phyloP scores from a whole-genome alignment of 352 stramenopile species.

The Ophiocytium majus region DNA sequence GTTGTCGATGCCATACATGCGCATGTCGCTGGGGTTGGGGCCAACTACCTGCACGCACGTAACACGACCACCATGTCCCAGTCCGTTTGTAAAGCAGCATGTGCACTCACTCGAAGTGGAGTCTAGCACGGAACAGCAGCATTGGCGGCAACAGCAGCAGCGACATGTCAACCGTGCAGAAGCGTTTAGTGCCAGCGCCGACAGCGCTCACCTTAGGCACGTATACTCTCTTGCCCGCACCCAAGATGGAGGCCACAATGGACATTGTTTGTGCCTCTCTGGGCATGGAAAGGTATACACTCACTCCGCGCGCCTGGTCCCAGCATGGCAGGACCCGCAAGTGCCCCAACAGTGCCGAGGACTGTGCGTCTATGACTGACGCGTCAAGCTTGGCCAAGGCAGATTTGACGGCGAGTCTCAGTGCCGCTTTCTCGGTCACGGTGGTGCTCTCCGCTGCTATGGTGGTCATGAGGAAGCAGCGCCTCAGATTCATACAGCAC shows the following conservation, averaged over 20 bases:
- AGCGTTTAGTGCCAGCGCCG: slow-evolving; percentile 14
- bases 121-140: too few relatives aligned
- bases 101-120: too few relatives aligned
- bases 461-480: background rate
- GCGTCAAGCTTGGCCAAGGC: slow-evolving; percentile 61
- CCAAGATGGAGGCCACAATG: slow-evolving; percentile 67
- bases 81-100: too few relatives aligned
- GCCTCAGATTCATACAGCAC: background rate
- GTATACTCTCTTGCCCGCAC: slow-evolving; percentile 69
- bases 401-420: slow-evolving; percentile 65
- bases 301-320: slow-evolving; percentile 55
- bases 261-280: slow-evolving; percentile 67
- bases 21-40: slow-evolving; percentile 66
- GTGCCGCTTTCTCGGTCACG: slow-evolving; percentile 44
- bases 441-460: background rate
- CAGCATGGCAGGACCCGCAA: slow-evolving; percentile 62
- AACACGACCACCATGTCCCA: too few relatives aligned
- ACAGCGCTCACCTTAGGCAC: slow-evolving; percentile 77
- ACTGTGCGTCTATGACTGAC: slow-evolving; percentile 64
- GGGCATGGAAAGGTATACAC: slow-evolving; percentile 78
- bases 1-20: slow-evolving; percentile 69
- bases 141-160: too few relatives aligned
- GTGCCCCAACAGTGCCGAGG: slow-evolving; percentile 60
- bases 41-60: slow-evolving; percentile 44
- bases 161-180: too few relatives aligned